Evolutionary conservation across 148 eudicot species (phyloP).

Genomic region (Amaranthus hypochondriacus): DNA sequence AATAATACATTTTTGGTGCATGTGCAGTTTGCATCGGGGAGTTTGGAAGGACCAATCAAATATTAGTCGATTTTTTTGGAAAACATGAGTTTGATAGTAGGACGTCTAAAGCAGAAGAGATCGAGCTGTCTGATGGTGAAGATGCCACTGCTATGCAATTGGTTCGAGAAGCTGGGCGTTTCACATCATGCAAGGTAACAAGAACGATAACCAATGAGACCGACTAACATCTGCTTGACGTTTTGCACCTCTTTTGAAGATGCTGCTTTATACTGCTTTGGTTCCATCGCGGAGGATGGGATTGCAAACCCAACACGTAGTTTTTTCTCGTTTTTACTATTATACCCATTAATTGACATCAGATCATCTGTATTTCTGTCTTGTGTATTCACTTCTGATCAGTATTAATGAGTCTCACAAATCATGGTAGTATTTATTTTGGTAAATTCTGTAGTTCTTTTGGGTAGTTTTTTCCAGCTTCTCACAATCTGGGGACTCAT

Average conservation of each 20-base stretch:
- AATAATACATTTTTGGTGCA: constrained; percentile 4
- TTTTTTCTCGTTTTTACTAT: background rate
- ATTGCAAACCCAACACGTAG: background rate
- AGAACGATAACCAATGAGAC: background rate
- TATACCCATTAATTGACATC: background rate
- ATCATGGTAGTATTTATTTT: background rate
- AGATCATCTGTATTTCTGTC: constrained; percentile 1
- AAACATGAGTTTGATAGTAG: background rate
- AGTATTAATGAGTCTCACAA: background rate
- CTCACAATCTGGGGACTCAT: too few species aligned
- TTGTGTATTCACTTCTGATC: background rate
- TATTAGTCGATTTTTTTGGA: constrained; percentile 36
- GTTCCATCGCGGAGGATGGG: background rate
- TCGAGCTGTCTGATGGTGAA: background rate
- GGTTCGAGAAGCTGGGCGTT: constrained; percentile 8
- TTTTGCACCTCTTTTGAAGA: background rate
- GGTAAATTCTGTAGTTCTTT: constrained; percentile 15
- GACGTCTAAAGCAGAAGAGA: background rate
- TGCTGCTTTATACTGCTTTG: constrained; percentile 1
- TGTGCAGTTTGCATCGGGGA: constrained; percentile 86
- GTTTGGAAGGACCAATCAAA: constrained; percentile 86
- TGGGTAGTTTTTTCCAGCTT: background rate
- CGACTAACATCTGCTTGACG: background rate
- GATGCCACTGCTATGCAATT: background rate
- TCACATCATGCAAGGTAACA: background rate